Percentiles rank a stretch among this genome's conserved stretches.
Conservation (phyloP, 352 stramenopile genomes). For the Phytophthora niederhauseri region DNA sequence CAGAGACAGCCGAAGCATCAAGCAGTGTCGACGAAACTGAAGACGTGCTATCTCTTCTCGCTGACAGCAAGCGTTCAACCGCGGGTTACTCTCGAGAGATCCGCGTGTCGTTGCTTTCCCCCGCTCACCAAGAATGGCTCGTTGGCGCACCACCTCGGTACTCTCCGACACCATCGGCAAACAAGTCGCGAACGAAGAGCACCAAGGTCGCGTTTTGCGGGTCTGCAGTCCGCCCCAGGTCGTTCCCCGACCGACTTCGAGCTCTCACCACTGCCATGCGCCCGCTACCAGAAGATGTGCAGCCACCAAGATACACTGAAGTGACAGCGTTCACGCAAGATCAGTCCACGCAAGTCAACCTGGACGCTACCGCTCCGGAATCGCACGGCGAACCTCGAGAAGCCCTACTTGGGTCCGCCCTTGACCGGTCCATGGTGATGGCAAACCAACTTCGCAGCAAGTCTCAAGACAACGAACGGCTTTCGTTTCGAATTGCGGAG, state of each 20-base stretch:
- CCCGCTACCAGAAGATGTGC: background rate
- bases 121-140: constrained; percentile 37
- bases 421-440: constrained; percentile 45
- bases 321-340: constrained; percentile 34
- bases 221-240: constrained; percentile 1
- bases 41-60: constrained; percentile 36
- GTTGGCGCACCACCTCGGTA: constrained; percentile 4
- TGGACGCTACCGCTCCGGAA: constrained; percentile 4
- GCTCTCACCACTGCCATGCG: constrained; percentile 20
- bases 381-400: constrained; percentile 3
- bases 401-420: constrained; percentile 32
- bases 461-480: constrained; percentile 47
- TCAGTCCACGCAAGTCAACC: constrained; percentile 39
- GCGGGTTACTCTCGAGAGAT: constrained; percentile 30
- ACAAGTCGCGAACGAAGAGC: constrained; percentile 7
- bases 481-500: constrained; percentile 36
- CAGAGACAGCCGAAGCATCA: background rate
- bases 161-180: background rate
- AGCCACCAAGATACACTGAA: constrained; percentile 29
- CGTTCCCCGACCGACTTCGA: constrained; percentile 38
- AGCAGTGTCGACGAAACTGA: constrained; percentile 12
- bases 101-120: constrained; percentile 45
- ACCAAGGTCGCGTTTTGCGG: constrained; percentile 41
- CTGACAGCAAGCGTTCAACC: constrained; percentile 24
- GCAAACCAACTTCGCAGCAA: constrained; percentile 48